Conservation (phyloP, 495 filamentous ascomycete genomes). For the Annulohypoxylon stygium region DNA sequence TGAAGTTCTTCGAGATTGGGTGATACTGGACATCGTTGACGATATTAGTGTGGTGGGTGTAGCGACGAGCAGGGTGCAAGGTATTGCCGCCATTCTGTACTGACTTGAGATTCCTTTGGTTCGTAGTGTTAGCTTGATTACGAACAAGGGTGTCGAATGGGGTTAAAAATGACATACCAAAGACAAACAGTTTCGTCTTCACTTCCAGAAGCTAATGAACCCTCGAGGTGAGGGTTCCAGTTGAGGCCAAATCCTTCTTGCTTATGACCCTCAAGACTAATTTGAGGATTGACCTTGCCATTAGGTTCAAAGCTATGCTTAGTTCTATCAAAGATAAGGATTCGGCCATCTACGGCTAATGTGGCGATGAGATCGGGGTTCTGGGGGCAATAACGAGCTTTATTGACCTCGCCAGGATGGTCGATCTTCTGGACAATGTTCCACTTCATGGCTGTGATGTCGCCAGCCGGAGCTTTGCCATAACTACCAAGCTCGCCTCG, state of each 20-base stretch:
- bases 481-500: slow-evolving; percentile 94
- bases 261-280: slow-evolving; percentile 86
- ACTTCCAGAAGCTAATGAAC: slow-evolving; percentile 87
- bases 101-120: slow-evolving; percentile 78
- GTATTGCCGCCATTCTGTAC: slow-evolving; percentile 77
- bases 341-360: slow-evolving; percentile 85
- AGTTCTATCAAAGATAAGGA: slow-evolving; percentile 94
- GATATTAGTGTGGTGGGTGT: slow-evolving; percentile 87
- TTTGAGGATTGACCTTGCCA: slow-evolving; percentile 79
- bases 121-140: slow-evolving; percentile 23
- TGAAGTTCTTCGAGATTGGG: slow-evolving; percentile 80
- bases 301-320: slow-evolving; percentile 85
- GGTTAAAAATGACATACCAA: slow-evolving; percentile 71
- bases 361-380: slow-evolving; percentile 98
- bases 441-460: slow-evolving; percentile 78
- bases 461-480: slow-evolving; percentile 72
- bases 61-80: slow-evolving; percentile 76
- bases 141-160: neutral
- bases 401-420: slow-evolving; percentile 97
- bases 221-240: slow-evolving; percentile 89
- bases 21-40: slow-evolving; percentile 98
- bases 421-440: slow-evolving; percentile 94
- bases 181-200: slow-evolving; percentile 91
- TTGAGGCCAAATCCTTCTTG: slow-evolving; percentile 93
- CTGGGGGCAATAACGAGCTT: slow-evolving; percentile 96